These are phyloP conservation scores for Penicillium samsonianum DNA, from an alignment of 495 filamentous ascomycete genomes.

Conservation along the genomic window DNA sequence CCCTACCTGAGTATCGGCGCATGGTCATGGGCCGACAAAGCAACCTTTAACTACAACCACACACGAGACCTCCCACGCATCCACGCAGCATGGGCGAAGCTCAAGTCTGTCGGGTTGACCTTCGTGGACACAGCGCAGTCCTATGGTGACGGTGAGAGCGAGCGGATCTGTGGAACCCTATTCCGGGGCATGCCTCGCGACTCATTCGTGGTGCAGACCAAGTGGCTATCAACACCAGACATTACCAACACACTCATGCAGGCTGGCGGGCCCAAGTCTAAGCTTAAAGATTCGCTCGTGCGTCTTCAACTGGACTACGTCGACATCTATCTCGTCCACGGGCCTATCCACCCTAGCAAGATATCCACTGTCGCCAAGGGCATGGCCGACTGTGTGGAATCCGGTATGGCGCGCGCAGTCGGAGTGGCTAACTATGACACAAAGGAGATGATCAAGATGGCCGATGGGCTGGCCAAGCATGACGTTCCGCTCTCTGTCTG, in stretches of 20 bases:
- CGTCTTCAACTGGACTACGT: conserved; percentile 74
- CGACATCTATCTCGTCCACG: conserved; percentile 76
- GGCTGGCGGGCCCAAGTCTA: conserved; percentile 19
- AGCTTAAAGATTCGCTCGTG: conserved; percentile 45
- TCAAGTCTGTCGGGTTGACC: conserved; percentile 32
- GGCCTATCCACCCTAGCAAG: conserved; percentile 43
- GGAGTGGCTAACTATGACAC: conserved; percentile 46
- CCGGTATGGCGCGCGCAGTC: conserved; percentile 36
- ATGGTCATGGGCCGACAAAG: conserved; percentile 47
- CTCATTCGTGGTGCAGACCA: conserved; percentile 31
- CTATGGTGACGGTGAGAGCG: conserved; percentile 43
- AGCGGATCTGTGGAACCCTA: conserved; percentile 38
- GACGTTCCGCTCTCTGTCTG: conserved; percentile 24
- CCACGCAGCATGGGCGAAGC: conserved; percentile 37
- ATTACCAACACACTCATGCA: conserved; percentile 23
- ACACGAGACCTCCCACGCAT: conserved; percentile 32
- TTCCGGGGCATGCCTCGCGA: conserved; percentile 37
- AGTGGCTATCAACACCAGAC: conserved; percentile 23
- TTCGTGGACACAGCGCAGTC: conserved; percentile 45
- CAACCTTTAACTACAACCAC: conserved; percentile 38
- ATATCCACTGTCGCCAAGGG: conserved; percentile 29
- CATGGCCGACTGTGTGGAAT: conserved; percentile 42
- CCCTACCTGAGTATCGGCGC: conserved; percentile 39
- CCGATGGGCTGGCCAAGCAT: conserved; percentile 23
- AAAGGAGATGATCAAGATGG: conserved; percentile 44